Percentiles rank a stretch among this genome's conserved stretches.
Conservation (phyloP, 805 yeast species). For the Ogataea dorogensis region DNA sequence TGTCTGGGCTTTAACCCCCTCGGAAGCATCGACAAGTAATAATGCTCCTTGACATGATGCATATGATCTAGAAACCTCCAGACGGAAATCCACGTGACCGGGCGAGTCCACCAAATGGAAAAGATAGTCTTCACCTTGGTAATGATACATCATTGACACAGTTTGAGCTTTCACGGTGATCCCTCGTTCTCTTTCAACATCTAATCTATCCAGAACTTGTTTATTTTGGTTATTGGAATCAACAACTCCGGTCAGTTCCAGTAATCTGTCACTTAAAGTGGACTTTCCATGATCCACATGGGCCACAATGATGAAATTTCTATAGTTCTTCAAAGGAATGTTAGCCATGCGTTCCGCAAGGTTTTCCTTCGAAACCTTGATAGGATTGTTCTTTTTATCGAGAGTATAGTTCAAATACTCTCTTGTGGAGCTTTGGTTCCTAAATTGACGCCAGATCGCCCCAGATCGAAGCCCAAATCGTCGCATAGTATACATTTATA, state of each 20-base stretch:
- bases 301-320: slow-evolving; percentile 94
- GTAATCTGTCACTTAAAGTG: slow-evolving; percentile 81
- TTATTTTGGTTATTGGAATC: slow-evolving; percentile 64
- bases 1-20: slow-evolving; percentile 97
- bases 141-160: slow-evolving; percentile 83
- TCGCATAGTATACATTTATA: slow-evolving; percentile 5
- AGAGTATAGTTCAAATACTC: slow-evolving; percentile 29
- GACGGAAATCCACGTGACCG: slow-evolving; percentile 94
- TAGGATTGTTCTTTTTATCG: slow-evolving; percentile 31
- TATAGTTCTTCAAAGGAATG: slow-evolving; percentile 78
- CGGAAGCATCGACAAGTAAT: slow-evolving; percentile 87
- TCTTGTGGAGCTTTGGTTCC: slow-evolving; percentile 10
- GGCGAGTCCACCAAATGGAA: slow-evolving; percentile 95
- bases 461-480: slow-evolving; percentile 3
- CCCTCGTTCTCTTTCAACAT: slow-evolving; percentile 95
- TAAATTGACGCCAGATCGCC: not conserved
- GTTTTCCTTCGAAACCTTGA: slow-evolving; percentile 17
- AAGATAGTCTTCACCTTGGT: slow-evolving; percentile 69
- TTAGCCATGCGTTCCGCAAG: slow-evolving; percentile 53
- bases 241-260: slow-evolving; percentile 88
- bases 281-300: slow-evolving; percentile 89
- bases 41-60: slow-evolving; percentile 97
- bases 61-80: slow-evolving; percentile 90
- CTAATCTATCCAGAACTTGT: slow-evolving; percentile 87
- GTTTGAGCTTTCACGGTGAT: slow-evolving; percentile 97